A percentile compares a stretch with the other conserved stretches of the same genome.
These are phyloP conservation scores for Dioszegia aurantiaca DNA, from an alignment of 768 basidiomycete genomes.

Conservation along the genomic window DNA sequence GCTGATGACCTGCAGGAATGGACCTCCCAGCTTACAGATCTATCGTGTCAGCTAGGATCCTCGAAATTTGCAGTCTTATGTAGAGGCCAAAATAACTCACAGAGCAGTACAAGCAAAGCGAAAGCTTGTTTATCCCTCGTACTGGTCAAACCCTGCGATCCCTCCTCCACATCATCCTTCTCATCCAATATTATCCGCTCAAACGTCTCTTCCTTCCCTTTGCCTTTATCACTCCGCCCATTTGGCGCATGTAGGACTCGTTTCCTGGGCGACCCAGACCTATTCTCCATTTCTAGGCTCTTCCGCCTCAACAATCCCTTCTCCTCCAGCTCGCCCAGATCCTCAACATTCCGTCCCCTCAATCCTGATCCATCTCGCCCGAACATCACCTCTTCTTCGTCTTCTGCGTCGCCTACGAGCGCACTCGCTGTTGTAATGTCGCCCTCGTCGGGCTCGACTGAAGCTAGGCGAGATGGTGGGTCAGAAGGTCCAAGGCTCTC, in stretches of 20 bases:
- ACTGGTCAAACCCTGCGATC: slow-evolving; percentile 56
- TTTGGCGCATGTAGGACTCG: background rate
- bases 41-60: slow-evolving; percentile 1
- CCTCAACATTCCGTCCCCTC: slow-evolving; percentile 42
- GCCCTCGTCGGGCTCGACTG: background rate
- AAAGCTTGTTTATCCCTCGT: slow-evolving; percentile 79
- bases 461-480: background rate
- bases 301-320: slow-evolving; percentile 36
- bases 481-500: background rate
- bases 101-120: slow-evolving; percentile 77
- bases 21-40: slow-evolving; percentile 15
- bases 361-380: slow-evolving; percentile 18
- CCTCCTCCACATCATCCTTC: slow-evolving; percentile 26
- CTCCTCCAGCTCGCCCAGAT: slow-evolving; percentile 41
- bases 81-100: slow-evolving; percentile 65
- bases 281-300: slow-evolving; percentile 8
- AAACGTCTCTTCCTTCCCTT: slow-evolving; percentile 21
- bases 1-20: background rate
- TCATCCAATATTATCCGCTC: slow-evolving; percentile 18
- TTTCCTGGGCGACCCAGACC: background rate
- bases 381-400: slow-evolving; percentile 10
- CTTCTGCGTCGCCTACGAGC: background rate
- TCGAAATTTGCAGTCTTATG: no score
- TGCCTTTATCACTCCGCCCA: slow-evolving; percentile 18
- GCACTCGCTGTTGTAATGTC: no score